Percentiles rank a stretch among this genome's conserved stretches.
Conservation (phyloP, 2,329 filamentous ascomycete species). For the Fusarium buxicola region DNA sequence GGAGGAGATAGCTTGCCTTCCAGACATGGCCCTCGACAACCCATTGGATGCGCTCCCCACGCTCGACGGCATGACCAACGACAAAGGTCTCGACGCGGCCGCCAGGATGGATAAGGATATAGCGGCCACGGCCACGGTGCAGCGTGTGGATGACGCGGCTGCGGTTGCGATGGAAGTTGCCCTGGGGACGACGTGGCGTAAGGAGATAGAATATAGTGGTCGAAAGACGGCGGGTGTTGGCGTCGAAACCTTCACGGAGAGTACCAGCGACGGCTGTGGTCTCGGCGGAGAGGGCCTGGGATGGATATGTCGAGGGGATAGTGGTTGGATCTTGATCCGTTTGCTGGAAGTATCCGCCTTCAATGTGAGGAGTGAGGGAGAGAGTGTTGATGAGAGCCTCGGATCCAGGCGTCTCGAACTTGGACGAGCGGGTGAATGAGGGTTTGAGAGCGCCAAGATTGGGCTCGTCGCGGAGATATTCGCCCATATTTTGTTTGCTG, state of each 20-base stretch:
- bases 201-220: constrained; percentile 75
- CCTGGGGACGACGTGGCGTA: constrained; percentile 65
- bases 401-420: constrained; percentile 31
- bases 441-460: constrained; percentile 32
- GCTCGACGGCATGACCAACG: constrained; percentile 67
- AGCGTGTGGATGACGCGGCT: constrained; percentile 73
- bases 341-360: constrained; percentile 73
- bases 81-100: constrained; percentile 72
- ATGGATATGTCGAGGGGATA: constrained; percentile 62
- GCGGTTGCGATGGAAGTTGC: constrained; percentile 72
- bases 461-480: constrained; percentile 10
- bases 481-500: constrained; percentile 23
- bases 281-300: constrained; percentile 51
- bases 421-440: constrained; percentile 27
- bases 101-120: constrained; percentile 71
- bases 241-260: constrained; percentile 51
- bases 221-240: constrained; percentile 61
- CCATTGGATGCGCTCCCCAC: constrained; percentile 74
- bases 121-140: constrained; percentile 70
- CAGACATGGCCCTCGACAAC: constrained; percentile 75
- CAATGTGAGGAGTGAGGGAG: constrained; percentile 65
- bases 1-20: constrained; percentile 71
- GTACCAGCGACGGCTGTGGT: constrained; percentile 49
- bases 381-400: constrained; percentile 53
- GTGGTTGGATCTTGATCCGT: constrained; percentile 66